Evolutionary conservation across 1,139 yeast species (phyloP).

Genomic region (Kurtzmaniella natalensis): DNA sequence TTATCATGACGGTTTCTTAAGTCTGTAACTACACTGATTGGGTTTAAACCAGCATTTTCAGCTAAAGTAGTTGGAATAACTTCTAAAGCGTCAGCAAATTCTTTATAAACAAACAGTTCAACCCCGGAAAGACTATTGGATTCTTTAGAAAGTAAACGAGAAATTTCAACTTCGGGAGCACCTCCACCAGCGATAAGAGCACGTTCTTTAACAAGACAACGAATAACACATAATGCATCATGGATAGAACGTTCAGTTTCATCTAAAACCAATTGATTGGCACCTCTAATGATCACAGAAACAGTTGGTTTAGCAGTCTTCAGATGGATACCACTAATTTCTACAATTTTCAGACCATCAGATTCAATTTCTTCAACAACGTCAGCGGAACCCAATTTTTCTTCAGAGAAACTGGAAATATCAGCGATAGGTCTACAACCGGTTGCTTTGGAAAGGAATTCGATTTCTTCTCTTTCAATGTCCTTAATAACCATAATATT

Average conservation of each 20-base stretch:
- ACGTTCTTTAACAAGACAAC: constrained; percentile 90
- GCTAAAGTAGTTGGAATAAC: constrained; percentile 96
- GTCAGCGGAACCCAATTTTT: constrained; percentile 88
- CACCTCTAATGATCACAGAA: constrained; percentile 91
- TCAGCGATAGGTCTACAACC: constrained; percentile 98
- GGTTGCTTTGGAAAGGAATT: constrained; percentile 83
- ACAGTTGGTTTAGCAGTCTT: constrained; percentile 72
- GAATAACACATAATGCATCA: constrained; percentile 93
- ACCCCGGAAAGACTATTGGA: constrained; percentile 79
- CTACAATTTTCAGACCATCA: constrained; percentile 88
- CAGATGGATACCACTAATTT: constrained; percentile 72
- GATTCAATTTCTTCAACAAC: constrained; percentile 88
- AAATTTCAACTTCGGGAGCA: constrained; percentile 94
- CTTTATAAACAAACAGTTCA: constrained; percentile 92
- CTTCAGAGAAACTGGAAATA: constrained; percentile 87
- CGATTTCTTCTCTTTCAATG: constrained; percentile 94
- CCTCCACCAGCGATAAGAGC: constrained; percentile 99
- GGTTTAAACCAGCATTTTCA: constrained; percentile 95
- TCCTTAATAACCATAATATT: constrained; percentile 94
- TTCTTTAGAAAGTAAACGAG: constrained; percentile 76
- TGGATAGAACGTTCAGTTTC: constrained; percentile 96
- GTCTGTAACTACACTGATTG: constrained; percentile 93
- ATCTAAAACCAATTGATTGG: constrained; percentile 82
- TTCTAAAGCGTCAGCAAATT: constrained; percentile 92
- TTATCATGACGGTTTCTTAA: constrained; percentile 86